These are phyloP conservation scores for Aspergillus conjunctus DNA, from an alignment of 495 filamentous ascomycete genomes.

Conservation along the genomic window DNA sequence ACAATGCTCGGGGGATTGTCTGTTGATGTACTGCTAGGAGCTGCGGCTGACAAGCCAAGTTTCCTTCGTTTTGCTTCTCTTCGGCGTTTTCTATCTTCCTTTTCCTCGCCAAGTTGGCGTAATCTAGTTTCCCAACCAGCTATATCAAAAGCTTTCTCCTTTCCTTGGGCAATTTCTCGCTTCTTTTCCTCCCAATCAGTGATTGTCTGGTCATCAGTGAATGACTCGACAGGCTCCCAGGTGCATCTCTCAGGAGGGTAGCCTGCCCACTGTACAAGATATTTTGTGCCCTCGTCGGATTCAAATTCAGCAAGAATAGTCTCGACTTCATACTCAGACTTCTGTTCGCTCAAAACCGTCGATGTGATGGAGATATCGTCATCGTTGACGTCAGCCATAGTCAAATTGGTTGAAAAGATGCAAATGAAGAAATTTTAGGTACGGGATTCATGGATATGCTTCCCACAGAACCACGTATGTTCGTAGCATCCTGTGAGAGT, in stretches of 20 bases:
- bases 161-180: slow-evolving; percentile 43
- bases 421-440: neutral
- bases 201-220: slow-evolving; percentile 52
- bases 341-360: slow-evolving; percentile 46
- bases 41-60: slow-evolving; percentile 30
- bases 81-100: slow-evolving; percentile 46
- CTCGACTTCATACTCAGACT: slow-evolving; percentile 48
- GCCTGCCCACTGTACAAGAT: slow-evolving; percentile 69
- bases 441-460: neutral
- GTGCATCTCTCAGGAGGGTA: slow-evolving; percentile 59
- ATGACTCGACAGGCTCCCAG: slow-evolving; percentile 64
- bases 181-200: slow-evolving; percentile 58
- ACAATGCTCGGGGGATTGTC: neutral
- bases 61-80: slow-evolving; percentile 48
- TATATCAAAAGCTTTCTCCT: slow-evolving; percentile 50
- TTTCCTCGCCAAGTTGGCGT: slow-evolving; percentile 28
- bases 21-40: neutral
- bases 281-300: slow-evolving; percentile 43
- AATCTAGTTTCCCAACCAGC: slow-evolving; percentile 42
- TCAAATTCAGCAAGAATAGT: slow-evolving; percentile 51
- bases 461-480: neutral
- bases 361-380: slow-evolving; percentile 67
- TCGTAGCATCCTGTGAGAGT: neutral
- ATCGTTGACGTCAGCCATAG: slow-evolving; percentile 41
- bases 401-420: neutral